A percentile compares a stretch with the other conserved stretches of the same genome.
phyloP scores from a whole-genome alignment of 805 yeast genomes.

The Cyberlindnera sargentensis region DNA sequence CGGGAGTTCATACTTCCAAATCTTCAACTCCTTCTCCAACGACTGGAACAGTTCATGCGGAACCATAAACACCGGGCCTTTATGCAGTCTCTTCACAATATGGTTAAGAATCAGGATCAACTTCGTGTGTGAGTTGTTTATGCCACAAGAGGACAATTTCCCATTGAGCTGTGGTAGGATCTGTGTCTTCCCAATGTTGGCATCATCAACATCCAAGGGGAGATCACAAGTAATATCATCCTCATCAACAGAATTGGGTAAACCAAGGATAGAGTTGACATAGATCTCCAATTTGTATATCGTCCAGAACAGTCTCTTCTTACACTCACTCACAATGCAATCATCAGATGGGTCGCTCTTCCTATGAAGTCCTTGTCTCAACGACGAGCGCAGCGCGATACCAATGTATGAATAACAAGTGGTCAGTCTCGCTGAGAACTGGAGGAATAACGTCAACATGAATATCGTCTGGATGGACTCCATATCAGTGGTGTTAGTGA shows the following conservation, averaged over 20 bases:
- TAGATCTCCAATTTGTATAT: conserved; percentile 88
- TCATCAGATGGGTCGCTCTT: conserved; percentile 39
- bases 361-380: conserved; percentile 80
- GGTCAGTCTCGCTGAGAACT: conserved; percentile 82
- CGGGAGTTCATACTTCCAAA: conserved; percentile 72
- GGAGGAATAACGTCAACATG: conserved; percentile 79
- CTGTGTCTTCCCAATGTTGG: conserved; percentile 40
- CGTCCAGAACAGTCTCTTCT: conserved; percentile 84
- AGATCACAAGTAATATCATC: conserved; percentile 84
- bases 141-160: conserved; percentile 33
- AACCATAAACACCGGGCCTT: conserved; percentile 34
- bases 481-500: conserved; percentile 78
- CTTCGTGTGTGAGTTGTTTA: conserved; percentile 81
- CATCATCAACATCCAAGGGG: conserved; percentile 82
- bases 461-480: conserved; percentile 81
- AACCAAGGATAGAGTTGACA: conserved; percentile 80
- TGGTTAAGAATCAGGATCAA: conserved; percentile 63
- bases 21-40: conserved; percentile 63
- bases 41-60: conserved; percentile 47
- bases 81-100: conserved; percentile 68
- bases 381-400: conserved; percentile 76
- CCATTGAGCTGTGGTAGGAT: conserved; percentile 28
- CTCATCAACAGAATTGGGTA: conserved; percentile 70
- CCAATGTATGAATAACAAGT: conserved; percentile 92
- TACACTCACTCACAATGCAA: conserved; percentile 74